phyloP scores from a whole-genome alignment of 2,329 filamentous ascomycete genomes.

The Calycina herbarum region DNA sequence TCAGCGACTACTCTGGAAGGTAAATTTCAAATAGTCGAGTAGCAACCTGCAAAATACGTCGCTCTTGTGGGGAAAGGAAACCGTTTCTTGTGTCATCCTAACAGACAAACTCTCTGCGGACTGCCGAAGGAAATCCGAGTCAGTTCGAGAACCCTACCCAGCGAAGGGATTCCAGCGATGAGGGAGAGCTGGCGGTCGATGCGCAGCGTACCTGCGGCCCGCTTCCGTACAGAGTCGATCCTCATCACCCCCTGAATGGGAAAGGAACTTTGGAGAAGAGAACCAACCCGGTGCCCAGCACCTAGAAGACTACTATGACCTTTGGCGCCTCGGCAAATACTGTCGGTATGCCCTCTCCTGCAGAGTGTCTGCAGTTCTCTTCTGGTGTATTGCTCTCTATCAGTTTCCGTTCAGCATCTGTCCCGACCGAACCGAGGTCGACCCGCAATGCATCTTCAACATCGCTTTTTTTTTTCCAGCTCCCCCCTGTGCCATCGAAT shows the following conservation, averaged over 20 bases:
- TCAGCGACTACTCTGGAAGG: background rate
- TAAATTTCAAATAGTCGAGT: background rate
- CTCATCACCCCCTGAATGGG: too few relatives aligned
- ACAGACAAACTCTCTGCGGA: background rate
- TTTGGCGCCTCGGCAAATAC: too few relatives aligned
- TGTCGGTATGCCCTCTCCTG: too few relatives aligned
- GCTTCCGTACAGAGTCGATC: too few relatives aligned
- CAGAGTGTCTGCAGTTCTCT: too few relatives aligned
- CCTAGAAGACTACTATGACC: too few relatives aligned
- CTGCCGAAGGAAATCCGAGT: background rate
- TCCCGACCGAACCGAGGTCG: background rate
- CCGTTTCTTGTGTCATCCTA: constrained; percentile 1
- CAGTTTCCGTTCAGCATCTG: background rate
- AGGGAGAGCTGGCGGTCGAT: too few relatives aligned
- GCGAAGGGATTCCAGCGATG: too few relatives aligned
- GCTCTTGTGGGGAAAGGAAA: background rate
- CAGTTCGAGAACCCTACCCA: background rate
- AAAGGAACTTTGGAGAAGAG: too few relatives aligned
- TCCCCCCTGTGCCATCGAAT: background rate
- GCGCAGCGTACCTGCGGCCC: too few relatives aligned
- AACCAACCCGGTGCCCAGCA: too few relatives aligned
- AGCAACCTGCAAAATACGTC: background rate
- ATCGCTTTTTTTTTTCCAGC: background rate
- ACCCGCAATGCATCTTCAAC: background rate
- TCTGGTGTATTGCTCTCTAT: too few relatives aligned